Conservation (phyloP, 1,139 yeast genomes). For the Debaryomyces subglobosus region DNA sequence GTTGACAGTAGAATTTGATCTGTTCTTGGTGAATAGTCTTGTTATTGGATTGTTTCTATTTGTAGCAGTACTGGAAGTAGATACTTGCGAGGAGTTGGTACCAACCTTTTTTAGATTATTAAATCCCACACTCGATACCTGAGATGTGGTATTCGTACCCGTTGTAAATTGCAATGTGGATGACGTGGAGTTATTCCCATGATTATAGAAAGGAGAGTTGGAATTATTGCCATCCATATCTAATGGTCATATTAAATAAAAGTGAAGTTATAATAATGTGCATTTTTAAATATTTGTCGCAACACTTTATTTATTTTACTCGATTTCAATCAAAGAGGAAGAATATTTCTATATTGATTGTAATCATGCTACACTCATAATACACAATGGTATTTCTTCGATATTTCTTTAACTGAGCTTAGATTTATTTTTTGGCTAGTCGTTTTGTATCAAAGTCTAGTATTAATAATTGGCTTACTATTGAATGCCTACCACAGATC, state of each 20-base stretch:
- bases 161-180: constrained; percentile 17
- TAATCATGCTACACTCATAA: not conserved
- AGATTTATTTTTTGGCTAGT: too few relatives aligned
- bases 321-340: not conserved
- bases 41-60: constrained; percentile 31
- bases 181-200: constrained; percentile 25
- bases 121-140: constrained; percentile 46
- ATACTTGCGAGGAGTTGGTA: constrained; percentile 36
- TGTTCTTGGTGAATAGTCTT: constrained; percentile 39
- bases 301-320: not conserved
- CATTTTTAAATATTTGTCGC: not conserved
- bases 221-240: constrained; percentile 8
- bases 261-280: not conserved
- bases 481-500: too few relatives aligned
- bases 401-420: too few relatives aligned
- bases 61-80: constrained; percentile 26
- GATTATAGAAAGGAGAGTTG: constrained; percentile 18
- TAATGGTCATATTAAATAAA: not conserved
- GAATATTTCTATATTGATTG: not conserved
- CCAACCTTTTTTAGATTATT: constrained; percentile 38
- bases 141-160: constrained; percentile 21
- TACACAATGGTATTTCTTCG: too few relatives aligned
- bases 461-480: not conserved
- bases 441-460: not conserved
- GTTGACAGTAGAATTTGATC: constrained; percentile 26